Evolutionary conservation across 1,139 yeast species (phyloP), one percentile per base, ranked within the genome.

Genomic region (Geotrichum aggregatum): DNA sequence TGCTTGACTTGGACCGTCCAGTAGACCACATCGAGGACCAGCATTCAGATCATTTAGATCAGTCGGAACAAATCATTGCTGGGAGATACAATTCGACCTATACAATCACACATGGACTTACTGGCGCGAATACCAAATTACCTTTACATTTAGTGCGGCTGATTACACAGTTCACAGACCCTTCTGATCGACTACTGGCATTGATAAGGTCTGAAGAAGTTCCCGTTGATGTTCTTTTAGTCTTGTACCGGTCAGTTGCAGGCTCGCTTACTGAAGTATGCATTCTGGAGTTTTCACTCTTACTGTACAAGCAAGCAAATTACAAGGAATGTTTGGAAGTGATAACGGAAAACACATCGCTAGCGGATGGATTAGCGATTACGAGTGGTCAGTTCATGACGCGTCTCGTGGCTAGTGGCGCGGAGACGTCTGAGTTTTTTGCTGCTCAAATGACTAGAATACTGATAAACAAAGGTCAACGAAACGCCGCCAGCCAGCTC

Each of bases 101-200:
- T 31, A 40, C 39, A 3, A 39, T 51, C 14, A 28, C 41, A 2
- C 39, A 42, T 14, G 54, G 50, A 7, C n/a, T 51, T 7, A 31
- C 50, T 22, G 50, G 50, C 3, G n/a, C 44, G n/a, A 39, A 38
- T 30, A 26, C 48, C 10, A 33, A 35, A 22, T 33, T 51, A 3
- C 54, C 54, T 3, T 16, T 18, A 5, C 41, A 46, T 16, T 30
- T 51, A 24, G 16, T 41, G 16, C 46, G 47, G 7, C 35, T 51
- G 19, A 45, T 51, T n/a, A 19, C 26, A 4, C 30, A 28, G 1
- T 34, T 51, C 7, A 26, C 31, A 22, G 18, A 40, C n/a, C 41
- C 54, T 10, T 47, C 54, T 6, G 54, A 51, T 14, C 46, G 50
- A 18, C 48, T 51, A 6, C 28, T 46, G 44, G 44, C 48, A 8